phyloP scores from a whole-genome alignment of 495 filamentous ascomycete genomes.

The Penicillium canariense region DNA sequence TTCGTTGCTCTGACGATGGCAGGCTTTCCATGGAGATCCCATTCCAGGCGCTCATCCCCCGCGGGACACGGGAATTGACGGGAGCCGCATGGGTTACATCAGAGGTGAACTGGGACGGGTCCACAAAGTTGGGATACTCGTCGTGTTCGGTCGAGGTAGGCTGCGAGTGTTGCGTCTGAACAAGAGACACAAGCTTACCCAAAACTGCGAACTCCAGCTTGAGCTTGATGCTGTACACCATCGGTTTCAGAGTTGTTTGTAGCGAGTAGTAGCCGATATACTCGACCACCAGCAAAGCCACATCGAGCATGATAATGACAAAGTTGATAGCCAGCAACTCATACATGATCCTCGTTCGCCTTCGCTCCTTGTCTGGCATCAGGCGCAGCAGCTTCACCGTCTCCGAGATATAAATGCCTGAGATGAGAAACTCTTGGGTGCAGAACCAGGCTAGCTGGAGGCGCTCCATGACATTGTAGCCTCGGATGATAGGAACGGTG shows the following conservation, averaged over 20 bases:
- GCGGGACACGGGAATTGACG: constrained; percentile 6
- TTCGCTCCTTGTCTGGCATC: constrained; percentile 37
- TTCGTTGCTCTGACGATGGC: constrained; percentile 25
- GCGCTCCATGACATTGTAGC: constrained; percentile 56
- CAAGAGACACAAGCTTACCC: constrained; percentile 39
- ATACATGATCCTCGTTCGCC: constrained; percentile 45
- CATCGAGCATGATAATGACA: constrained; percentile 52
- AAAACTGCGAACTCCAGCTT: constrained; percentile 63
- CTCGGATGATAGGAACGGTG: constrained; percentile 33
- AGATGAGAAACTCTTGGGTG: constrained; percentile 58
- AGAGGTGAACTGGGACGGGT: constrained; percentile 34
- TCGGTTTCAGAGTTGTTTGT: constrained; percentile 54
- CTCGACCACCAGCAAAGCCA: constrained; percentile 55
- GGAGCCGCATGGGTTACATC: constrained; percentile 41
- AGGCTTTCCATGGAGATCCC: constrained; percentile 37
- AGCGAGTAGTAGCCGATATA: constrained; percentile 52
- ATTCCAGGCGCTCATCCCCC: constrained; percentile 24
- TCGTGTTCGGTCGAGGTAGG: constrained; percentile 36
- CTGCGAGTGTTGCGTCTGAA: constrained; percentile 31
- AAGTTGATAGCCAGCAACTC: constrained; percentile 57
- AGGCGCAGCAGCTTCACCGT: constrained; percentile 46
- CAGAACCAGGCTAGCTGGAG: constrained; percentile 59
- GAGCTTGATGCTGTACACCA: constrained; percentile 61
- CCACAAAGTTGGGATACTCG: constrained; percentile 39
- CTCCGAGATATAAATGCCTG: constrained; percentile 54